A percentile compares a stretch with the other conserved stretches of the same genome.
Evolutionary conservation across 2,329 filamentous ascomycete genomes (phyloP).

Genomic region (Monilinia aucupariae): DNA sequence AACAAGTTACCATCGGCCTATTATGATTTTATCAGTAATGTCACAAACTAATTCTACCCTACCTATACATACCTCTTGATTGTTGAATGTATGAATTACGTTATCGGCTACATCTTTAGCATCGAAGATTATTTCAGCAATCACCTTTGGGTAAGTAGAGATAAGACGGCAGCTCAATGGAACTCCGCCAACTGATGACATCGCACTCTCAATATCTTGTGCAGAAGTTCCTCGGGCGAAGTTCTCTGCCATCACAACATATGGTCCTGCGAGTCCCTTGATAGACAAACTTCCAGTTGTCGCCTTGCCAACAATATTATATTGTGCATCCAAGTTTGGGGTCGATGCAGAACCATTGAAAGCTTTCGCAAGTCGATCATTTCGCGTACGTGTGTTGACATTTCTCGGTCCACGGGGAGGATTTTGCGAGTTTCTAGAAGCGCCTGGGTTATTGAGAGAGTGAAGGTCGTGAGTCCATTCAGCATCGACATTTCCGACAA

Average conservation of each 20-base stretch:
- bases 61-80: slow-evolving; percentile 58
- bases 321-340: slow-evolving; percentile 33
- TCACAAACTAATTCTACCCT: background rate
- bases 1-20: slow-evolving; percentile 70
- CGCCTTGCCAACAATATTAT: slow-evolving; percentile 36
- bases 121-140: slow-evolving; percentile 72
- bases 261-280: slow-evolving; percentile 66
- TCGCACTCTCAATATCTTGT: slow-evolving; percentile 75
- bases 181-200: slow-evolving; percentile 68
- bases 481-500: slow-evolving; percentile 54
- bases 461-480: slow-evolving; percentile 71
- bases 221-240: slow-evolving; percentile 77
- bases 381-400: slow-evolving; percentile 25
- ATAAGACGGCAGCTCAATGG: slow-evolving; percentile 63
- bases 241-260: slow-evolving; percentile 70
- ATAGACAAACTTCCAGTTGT: slow-evolving; percentile 56
- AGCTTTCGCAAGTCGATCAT: slow-evolving; percentile 28
- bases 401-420: slow-evolving; percentile 33
- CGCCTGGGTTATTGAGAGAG: slow-evolving; percentile 40
- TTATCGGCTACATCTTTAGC: slow-evolving; percentile 67
- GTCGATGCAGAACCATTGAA: slow-evolving; percentile 32
- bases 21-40: slow-evolving; percentile 5
- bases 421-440: slow-evolving; percentile 39
- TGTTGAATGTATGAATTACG: slow-evolving; percentile 71
- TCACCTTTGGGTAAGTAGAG: slow-evolving; percentile 63